A percentile compares a stretch with the other conserved stretches of the same genome.
Conservation (phyloP, 768 basidiomycete genomes). For the Kwoniella dendrophila region DNA sequence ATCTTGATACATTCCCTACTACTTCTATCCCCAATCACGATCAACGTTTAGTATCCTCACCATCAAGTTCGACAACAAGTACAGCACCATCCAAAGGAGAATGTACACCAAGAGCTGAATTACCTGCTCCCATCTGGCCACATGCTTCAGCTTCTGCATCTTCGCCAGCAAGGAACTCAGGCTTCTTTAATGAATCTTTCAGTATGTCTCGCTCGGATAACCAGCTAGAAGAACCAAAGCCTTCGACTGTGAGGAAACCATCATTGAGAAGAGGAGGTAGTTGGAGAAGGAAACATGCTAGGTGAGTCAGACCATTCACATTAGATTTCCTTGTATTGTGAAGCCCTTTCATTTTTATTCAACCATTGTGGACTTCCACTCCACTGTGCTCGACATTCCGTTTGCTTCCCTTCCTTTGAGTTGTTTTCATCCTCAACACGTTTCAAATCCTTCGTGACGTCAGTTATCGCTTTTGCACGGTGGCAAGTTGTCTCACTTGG, state of each 20-base stretch:
- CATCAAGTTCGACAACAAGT: constrained; percentile 31
- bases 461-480: background rate
- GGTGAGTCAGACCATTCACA: constrained; percentile 31
- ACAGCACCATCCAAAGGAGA: constrained; percentile 34
- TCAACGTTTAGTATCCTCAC: constrained; percentile 6
- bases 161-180: constrained; percentile 6
- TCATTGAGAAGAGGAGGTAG: constrained; percentile 33
- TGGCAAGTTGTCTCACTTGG: background rate
- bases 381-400: background rate
- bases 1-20: background rate
- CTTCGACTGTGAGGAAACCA: constrained; percentile 8
- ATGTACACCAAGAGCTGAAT: constrained; percentile 39
- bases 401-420: constrained; percentile 12
- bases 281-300: constrained; percentile 40
- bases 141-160: constrained; percentile 23
- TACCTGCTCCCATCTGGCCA: constrained; percentile 39
- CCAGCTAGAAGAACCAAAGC: background rate
- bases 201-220: background rate
- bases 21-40: constrained; percentile 4
- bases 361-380: constrained; percentile 2
- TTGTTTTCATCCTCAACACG: background rate
- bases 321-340: background rate
- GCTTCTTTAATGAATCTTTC: constrained; percentile 4
- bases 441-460: constrained; percentile 21
- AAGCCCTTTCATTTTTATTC: constrained; percentile 1